Base-by-base conservation (phyloP, 2,329 filamentous ascomycete species). In the Beauveria rudraprayagi region DNA sequence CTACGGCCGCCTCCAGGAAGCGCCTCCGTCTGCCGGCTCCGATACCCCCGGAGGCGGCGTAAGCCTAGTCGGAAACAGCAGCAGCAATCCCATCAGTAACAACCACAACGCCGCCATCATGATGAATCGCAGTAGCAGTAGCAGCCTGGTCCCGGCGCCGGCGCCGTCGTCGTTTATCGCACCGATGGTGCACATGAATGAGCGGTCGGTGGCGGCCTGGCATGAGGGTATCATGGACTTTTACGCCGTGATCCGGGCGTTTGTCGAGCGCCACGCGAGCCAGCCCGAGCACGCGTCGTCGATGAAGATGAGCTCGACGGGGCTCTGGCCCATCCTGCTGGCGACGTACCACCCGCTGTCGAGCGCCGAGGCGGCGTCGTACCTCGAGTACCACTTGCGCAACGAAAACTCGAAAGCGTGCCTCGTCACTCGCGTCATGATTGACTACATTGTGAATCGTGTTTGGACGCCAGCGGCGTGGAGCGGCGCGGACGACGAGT, bases 381-480 rank as follows among this genome's bases (percentile, higher is more conserved):
- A 77, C 56, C 72, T 78, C 22, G 71, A 76, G 52, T 71, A 70
- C 60, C 76, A 78, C 56, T 69, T 78, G 24, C 71, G 71, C 58
- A 72, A 75, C 24, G 69, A 71, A 40, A 73, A 73, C 60, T 70
- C 73, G 54, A 77, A 77, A 66, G 71, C 72, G 3, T 77, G 75
- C 63, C 70, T 78, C n/a, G 72, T 78, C 17, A 76, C 76, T 2
- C 72, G 76, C 7, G 70, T 77, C 62, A 70, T 77, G 22, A 70
- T 77, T 34, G 75, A 77, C 66, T 77, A 74, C 60, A 69, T 78
- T 46, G 74, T 77, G 59, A 75, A 75, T 62, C 69, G 74, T 3
- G 72, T 77, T 44, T 76, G 76, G 73, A 71, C 72, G 2, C 70
- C 73, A 5, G 68, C 69, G 37, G 75, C 74, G 6, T 78, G 76